Evolutionary conservation across 345 rosid genomes (phyloP), one percentile per base, ranked within the genome.

Genomic region (Lumnitzera littorea): DNA sequence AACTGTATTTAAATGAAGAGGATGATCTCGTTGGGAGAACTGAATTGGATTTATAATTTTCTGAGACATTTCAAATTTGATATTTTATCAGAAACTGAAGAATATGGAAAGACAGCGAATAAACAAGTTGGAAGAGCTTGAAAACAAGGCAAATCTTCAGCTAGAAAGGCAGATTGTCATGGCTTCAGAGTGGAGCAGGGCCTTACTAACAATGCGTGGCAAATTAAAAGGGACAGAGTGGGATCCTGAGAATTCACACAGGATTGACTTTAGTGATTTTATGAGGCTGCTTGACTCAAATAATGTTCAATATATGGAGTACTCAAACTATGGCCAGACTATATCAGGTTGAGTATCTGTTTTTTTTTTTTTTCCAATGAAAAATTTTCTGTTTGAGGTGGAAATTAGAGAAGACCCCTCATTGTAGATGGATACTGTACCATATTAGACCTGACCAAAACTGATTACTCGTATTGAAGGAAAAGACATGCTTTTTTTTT

Each of bases 171-270:
- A 89, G 82, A 84, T 91, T 67, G 91, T 91, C 4, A 76, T 87
- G 92, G 96, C 92, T 56, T 91, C 96, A 5, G 60, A 72, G 48
- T 91, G 98, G 98, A 89, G 95, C 69, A 84, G 96, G 70, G 72
- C 68, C 17, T 71, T 91, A 78, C 64, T 91, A 72, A 71, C 81
- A 10, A 75, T 85, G 75, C 75, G 83, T 46, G 95, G 98, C 51
- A 89, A 85, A 84, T 66, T 91, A 66, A 89, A 74, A 48, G 95
- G 96, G 53, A 80, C 98, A 8, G 86, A 91, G 65, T 91, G 95
- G 95, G 98, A 91, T 75, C 98, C 96, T 11, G 72, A 74, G 61
- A 84, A 65, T 58, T 91, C 96, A 0, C 91, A 89, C 55, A 67
- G 74, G 67, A 89, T 91, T 72, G 76, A 85, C 74, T 91, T 80